A percentile compares a stretch with the other conserved stretches of the same genome.
Conservation (phyloP, 2,329 filamentous ascomycete species). For the Aspergillus sp. region DNA sequence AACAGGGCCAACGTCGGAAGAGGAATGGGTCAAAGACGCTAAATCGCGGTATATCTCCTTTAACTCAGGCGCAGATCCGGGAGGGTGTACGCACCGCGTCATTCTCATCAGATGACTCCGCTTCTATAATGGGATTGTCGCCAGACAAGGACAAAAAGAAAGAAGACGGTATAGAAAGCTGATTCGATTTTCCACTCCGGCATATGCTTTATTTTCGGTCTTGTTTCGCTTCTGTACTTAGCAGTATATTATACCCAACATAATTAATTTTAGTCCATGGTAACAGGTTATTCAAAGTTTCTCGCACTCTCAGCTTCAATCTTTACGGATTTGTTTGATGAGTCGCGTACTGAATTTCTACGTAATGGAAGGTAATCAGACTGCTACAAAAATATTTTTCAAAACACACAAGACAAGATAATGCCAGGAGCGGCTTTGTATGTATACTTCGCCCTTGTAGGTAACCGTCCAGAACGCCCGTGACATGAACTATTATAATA, state of each 20-base stretch:
- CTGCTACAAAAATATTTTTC: no score
- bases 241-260: slow-evolving; percentile 10
- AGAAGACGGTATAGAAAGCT: slow-evolving; percentile 22
- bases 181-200: not conserved
- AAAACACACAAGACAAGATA: not conserved
- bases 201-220: not conserved
- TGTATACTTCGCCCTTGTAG: not conserved
- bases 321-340: not conserved
- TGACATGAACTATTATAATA: not conserved
- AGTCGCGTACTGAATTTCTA: no score
- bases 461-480: not conserved
- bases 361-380: no score
- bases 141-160: slow-evolving; percentile 26
- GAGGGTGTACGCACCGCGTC: slow-evolving; percentile 35
- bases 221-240: slow-evolving; percentile 4
- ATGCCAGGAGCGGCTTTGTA: not conserved
- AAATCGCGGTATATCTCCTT: slow-evolving; percentile 33
- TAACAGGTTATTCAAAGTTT: not conserved
- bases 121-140: slow-evolving; percentile 23
- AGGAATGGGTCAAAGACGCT: slow-evolving; percentile 32
- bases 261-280: not conserved
- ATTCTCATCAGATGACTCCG: slow-evolving; percentile 39
- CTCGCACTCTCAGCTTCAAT: not conserved
- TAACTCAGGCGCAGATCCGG: slow-evolving; percentile 39
- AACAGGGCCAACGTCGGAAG: slow-evolving; percentile 31